phyloP scores from a whole-genome alignment of 1,139 yeast species.

The Hyphopichia fennica region DNA sequence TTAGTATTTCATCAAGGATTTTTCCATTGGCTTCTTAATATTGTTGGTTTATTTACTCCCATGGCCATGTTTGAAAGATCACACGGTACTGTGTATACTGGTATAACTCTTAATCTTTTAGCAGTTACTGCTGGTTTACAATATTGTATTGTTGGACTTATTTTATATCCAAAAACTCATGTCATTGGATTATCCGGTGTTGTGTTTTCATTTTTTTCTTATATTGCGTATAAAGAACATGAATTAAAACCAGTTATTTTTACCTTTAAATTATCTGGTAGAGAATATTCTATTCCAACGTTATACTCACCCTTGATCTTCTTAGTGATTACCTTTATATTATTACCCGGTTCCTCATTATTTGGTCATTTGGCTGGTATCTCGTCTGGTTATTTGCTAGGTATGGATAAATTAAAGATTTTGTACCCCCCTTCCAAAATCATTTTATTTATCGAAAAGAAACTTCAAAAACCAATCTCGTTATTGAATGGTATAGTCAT shows the following conservation, averaged over 20 bases:
- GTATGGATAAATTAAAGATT: slow-evolving; percentile 53
- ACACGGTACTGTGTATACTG: slow-evolving; percentile 89
- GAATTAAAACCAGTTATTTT: slow-evolving; percentile 44
- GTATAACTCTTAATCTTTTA: slow-evolving; percentile 71
- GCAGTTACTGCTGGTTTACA: slow-evolving; percentile 72
- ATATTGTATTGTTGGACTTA: slow-evolving; percentile 55
- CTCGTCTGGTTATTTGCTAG: slow-evolving; percentile 47
- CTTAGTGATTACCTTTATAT: slow-evolving; percentile 47
- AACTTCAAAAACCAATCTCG: slow-evolving; percentile 48
- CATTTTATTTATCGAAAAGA: slow-evolving; percentile 65
- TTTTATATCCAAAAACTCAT: slow-evolving; percentile 53
- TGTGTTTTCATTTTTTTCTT: slow-evolving; percentile 70
- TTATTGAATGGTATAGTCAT: slow-evolving; percentile 54
- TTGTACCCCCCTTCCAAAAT: slow-evolving; percentile 68
- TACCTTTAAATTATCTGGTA: slow-evolving; percentile 21
- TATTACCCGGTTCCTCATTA: slow-evolving; percentile 61
- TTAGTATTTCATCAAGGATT: slow-evolving; percentile 66
- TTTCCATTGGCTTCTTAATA: slow-evolving; percentile 64
- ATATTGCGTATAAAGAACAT: slow-evolving; percentile 62
- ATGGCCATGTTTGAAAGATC: slow-evolving; percentile 67
- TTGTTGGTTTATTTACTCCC: slow-evolving; percentile 59
- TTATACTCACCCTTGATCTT: slow-evolving; percentile 57
- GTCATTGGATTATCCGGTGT: slow-evolving; percentile 76
- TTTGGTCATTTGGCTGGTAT: slow-evolving; percentile 64
- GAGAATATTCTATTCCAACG: slow-evolving; percentile 54